Conservation (phyloP, 2,329 filamentous ascomycete species). For the Zarea fungicola region DNA sequence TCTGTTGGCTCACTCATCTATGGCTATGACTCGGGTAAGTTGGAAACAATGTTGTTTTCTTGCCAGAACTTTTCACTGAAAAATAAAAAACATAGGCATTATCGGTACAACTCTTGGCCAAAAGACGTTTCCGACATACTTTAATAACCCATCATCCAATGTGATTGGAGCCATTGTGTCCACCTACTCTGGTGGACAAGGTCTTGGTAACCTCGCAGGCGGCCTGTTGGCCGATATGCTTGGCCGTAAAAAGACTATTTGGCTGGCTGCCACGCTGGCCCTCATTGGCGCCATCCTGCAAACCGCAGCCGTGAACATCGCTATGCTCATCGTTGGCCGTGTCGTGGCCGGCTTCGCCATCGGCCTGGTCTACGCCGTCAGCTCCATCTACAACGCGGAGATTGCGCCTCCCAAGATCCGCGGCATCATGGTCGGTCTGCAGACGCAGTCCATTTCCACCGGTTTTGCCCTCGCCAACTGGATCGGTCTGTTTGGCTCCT, state of each 20-base stretch:
- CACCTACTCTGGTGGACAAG: too few species aligned
- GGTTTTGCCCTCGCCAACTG: constrained; percentile 31
- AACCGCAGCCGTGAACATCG: constrained; percentile 35
- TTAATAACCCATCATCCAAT: too few species aligned
- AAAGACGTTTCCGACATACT: too few species aligned
- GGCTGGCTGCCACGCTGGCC: constrained; percentile 49
- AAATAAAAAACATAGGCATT: too few species aligned
- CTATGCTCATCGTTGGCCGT: constrained; percentile 43
- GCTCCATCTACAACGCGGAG: constrained; percentile 20
- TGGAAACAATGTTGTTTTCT: too few species aligned
- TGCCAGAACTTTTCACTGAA: too few species aligned
- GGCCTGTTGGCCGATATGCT: too few species aligned
- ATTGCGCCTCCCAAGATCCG: constrained; percentile 44
- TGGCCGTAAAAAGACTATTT: constrained; percentile 47
- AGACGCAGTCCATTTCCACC: constrained; percentile 33
- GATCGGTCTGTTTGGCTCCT: constrained; percentile 26
- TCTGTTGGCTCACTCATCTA: too few species aligned
- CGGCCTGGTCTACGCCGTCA: constrained; percentile 25
- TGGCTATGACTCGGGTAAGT: too few species aligned
- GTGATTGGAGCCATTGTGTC: too few species aligned
- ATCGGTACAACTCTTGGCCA: too few species aligned
- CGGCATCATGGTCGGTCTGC: constrained; percentile 48
- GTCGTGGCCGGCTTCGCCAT: constrained; percentile 47
- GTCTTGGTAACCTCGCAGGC: too few species aligned
- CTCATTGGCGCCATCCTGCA: constrained; percentile 56